These are phyloP conservation scores for Pinus albicaulis DNA, from an alignment of 75 land plant species.

Conservation along the genomic window DNA sequence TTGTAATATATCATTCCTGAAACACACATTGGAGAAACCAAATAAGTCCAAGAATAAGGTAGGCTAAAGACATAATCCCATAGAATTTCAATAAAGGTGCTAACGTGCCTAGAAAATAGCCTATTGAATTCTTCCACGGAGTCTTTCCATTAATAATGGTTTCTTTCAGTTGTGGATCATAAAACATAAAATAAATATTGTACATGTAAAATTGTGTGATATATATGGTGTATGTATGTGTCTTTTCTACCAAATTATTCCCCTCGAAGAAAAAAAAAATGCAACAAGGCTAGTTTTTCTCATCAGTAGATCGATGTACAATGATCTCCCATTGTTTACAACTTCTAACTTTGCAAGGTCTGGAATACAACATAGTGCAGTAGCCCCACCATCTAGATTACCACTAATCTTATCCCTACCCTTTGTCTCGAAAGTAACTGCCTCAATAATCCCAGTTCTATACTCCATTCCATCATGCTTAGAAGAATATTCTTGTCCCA, in stretches of 20 bases:
- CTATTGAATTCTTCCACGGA: constrained; percentile 44
- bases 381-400: constrained; percentile 8
- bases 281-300: constrained; percentile 22
- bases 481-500: constrained; percentile 29
- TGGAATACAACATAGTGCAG: constrained; percentile 31
- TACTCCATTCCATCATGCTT: constrained; percentile 22
- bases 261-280: constrained; percentile 20
- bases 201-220: constrained; percentile 36
- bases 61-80: constrained; percentile 41
- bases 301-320: constrained; percentile 4
- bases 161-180: constrained; percentile 37
- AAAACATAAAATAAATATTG: constrained; percentile 43
- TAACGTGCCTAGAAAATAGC: constrained; percentile 51
- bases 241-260: constrained; percentile 1
- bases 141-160: constrained; percentile 27
- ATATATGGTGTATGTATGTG: constrained; percentile 15
- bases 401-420: constrained; percentile 44
- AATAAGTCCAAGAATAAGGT: constrained; percentile 35
- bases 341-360: constrained; percentile 19
- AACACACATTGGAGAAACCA: constrained; percentile 43
- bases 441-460: constrained; percentile 37
- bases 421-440: constrained; percentile 32
- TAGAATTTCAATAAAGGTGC: constrained; percentile 39
- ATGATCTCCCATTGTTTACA: constrained; percentile 42
- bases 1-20: constrained; percentile 39